A percentile compares a stretch with the other conserved stretches of the same genome.
phyloP scores from a whole-genome alignment of 75 land plant genomes.

The Cunninghamia lanceolata region DNA sequence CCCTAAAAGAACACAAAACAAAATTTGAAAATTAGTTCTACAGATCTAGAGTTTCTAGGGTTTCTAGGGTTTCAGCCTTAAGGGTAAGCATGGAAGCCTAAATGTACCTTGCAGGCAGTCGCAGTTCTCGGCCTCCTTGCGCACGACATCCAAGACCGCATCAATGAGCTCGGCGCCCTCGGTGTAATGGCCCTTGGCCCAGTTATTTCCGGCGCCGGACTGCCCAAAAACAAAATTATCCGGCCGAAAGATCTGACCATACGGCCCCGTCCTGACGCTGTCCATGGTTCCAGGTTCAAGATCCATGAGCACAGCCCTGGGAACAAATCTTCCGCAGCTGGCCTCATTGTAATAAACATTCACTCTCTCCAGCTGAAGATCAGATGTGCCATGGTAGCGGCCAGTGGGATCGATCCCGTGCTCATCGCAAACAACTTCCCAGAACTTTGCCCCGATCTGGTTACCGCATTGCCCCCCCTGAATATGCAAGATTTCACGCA shows the following conservation, averaged over 20 bases:
- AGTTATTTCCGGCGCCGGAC: too few relatives aligned
- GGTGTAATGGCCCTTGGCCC: constrained; percentile 25
- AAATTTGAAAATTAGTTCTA: constrained; percentile 34
- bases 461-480: constrained; percentile 37
- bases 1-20: constrained; percentile 48
- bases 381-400: constrained; percentile 19
- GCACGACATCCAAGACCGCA: constrained; percentile 27
- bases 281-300: constrained; percentile 15
- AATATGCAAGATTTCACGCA: constrained; percentile 37
- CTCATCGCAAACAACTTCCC: constrained; percentile 18
- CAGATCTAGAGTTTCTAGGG: background rate
- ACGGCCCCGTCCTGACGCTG: too few relatives aligned
- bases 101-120: constrained; percentile 29
- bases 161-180: constrained; percentile 27
- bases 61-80: too few relatives aligned
- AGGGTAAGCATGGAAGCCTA: background rate
- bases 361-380: constrained; percentile 16
- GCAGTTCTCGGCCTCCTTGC: constrained; percentile 16
- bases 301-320: constrained; percentile 28
- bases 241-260: too few relatives aligned
- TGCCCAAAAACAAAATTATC: too few relatives aligned
- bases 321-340: constrained; percentile 25
- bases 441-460: constrained; percentile 30
- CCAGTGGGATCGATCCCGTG: constrained; percentile 41
- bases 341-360: constrained; percentile 21